phyloP scores from a whole-genome alignment of 1,139 yeast species.

The Wickerhamomyces sp. region DNA sequence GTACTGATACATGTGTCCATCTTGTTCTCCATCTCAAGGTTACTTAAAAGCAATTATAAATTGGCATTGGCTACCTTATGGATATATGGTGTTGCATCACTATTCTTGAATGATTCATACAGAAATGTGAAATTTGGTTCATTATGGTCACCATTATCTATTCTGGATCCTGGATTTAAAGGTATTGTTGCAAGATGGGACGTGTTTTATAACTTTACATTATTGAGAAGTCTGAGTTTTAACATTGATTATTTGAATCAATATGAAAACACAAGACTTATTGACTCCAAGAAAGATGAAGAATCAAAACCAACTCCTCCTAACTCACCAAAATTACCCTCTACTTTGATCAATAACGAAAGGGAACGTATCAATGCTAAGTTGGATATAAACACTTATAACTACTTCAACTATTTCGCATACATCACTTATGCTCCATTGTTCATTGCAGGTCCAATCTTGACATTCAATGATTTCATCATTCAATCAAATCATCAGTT shows the following conservation, averaged over 20 bases:
- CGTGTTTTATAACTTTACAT: constrained; percentile 86
- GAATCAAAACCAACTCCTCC: constrained; percentile 24
- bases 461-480: constrained; percentile 87
- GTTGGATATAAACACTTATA: constrained; percentile 56
- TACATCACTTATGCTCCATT: constrained; percentile 84
- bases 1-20: constrained; percentile 53
- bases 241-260: constrained; percentile 70
- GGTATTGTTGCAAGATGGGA: constrained; percentile 94
- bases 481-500: constrained; percentile 53
- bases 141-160: constrained; percentile 32
- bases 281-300: constrained; percentile 15
- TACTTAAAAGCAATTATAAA: constrained; percentile 25
- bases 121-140: constrained; percentile 50
- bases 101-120: constrained; percentile 72
- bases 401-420: constrained; percentile 59
- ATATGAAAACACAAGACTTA: constrained; percentile 23
- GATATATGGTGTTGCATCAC: constrained; percentile 70
- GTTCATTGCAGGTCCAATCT: constrained; percentile 90
- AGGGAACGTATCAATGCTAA: constrained; percentile 66
- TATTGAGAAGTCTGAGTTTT: constrained; percentile 78
- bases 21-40: constrained; percentile 51
- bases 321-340: constrained; percentile 24
- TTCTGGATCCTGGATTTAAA: constrained; percentile 53
- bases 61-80: constrained; percentile 48
- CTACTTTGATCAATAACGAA: constrained; percentile 40